Percentiles rank a stretch among this genome's conserved stretches.
These are phyloP conservation scores for Thermothelomyces thermophilus DNA, from an alignment of 2,329 filamentous ascomycete genomes.

Conservation along the genomic window DNA sequence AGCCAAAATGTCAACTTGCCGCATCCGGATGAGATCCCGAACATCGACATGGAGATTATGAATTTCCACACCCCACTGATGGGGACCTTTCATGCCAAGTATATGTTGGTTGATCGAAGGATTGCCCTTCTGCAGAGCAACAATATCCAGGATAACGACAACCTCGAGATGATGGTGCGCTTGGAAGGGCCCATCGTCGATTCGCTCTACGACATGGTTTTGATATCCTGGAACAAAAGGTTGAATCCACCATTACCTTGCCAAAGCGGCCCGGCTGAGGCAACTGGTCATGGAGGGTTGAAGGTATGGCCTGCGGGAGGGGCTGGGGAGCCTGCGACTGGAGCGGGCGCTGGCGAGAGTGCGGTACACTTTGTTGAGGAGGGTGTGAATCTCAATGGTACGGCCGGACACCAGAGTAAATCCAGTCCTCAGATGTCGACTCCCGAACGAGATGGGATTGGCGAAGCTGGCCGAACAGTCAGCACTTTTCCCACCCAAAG, in stretches of 20 bases:
- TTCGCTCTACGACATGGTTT: conserved; percentile 64
- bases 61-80: conserved; percentile 65
- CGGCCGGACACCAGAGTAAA: background rate
- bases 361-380: no score
- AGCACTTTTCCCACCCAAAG: background rate
- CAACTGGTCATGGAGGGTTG: no score
- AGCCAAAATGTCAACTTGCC: conserved; percentile 55
- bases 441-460: background rate
- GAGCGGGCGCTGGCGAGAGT: background rate
- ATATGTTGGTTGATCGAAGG: conserved; percentile 67
- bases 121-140: conserved; percentile 69
- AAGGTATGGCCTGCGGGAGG: no score
- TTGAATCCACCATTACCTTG: conserved; percentile 55
- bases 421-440: background rate
- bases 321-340: conserved; percentile 26
- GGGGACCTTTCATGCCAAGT: conserved; percentile 73
- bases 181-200: conserved; percentile 72
- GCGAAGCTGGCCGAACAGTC: background rate
- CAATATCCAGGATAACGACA: conserved; percentile 73
- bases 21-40: conserved; percentile 56
- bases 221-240: conserved; percentile 64
- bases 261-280: conserved; percentile 42
- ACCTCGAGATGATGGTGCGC: conserved; percentile 74
- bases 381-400: background rate
- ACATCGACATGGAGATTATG: conserved; percentile 64